phyloP scores from a whole-genome alignment of 306 rosid species.

The Pyrus betulifolia region DNA sequence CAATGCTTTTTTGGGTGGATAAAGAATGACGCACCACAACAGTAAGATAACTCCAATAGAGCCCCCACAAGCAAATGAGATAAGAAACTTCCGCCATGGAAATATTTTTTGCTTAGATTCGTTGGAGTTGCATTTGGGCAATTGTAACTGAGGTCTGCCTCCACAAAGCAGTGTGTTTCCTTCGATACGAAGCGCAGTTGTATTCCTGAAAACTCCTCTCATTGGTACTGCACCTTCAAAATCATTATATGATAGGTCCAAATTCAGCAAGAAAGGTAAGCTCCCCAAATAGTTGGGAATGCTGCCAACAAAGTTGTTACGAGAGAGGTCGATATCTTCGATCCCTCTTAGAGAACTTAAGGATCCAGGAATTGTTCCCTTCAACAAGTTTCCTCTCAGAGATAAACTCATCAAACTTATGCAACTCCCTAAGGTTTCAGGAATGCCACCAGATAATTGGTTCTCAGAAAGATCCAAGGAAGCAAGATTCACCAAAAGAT shows the following conservation, averaged over 20 bases:
- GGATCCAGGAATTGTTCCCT: constrained; percentile 12
- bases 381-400: constrained; percentile 11
- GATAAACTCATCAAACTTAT: background rate
- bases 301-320: constrained; percentile 11
- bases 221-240: constrained; percentile 21
- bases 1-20: background rate
- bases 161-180: constrained; percentile 20
- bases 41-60: background rate
- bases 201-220: constrained; percentile 14
- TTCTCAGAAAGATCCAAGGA: constrained; percentile 2
- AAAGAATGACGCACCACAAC: background rate
- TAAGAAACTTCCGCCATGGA: background rate
- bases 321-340: constrained; percentile 11
- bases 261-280: background rate
- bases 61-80: constrained; percentile 2
- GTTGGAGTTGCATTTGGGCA: background rate
- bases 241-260: constrained; percentile 22
- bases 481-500: background rate
- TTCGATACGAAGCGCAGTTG: background rate
- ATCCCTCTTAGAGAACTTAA: constrained; percentile 13
- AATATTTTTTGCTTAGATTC: background rate
- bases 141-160: background rate
- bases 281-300: constrained; percentile 6
- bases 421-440: constrained; percentile 8
- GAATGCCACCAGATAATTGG: constrained; percentile 1